These are phyloP conservation scores for Blastocladiella britannica DNA, from an alignment of 192 early-diverging fungal genomes.

Conservation along the genomic window DNA sequence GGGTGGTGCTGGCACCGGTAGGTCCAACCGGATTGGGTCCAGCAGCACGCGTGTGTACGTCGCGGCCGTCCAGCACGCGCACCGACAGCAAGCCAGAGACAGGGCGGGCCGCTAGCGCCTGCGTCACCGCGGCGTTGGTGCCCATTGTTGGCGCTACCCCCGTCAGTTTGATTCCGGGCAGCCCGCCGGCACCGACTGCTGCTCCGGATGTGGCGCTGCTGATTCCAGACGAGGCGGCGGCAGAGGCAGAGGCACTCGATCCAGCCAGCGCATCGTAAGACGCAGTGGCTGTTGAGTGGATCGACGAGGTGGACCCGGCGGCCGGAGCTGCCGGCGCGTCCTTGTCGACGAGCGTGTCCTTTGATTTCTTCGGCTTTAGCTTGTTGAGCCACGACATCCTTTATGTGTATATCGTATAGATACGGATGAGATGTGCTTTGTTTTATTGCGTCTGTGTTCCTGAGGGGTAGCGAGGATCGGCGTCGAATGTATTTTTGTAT, in stretches of 20 bases:
- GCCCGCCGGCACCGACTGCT: not conserved
- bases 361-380: not conserved
- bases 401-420: too few relatives aligned
- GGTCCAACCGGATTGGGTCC: too few relatives aligned
- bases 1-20: too few relatives aligned
- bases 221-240: not conserved
- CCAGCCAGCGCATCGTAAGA: not conserved
- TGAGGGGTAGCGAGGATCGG: too few relatives aligned
- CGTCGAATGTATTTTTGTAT: too few relatives aligned
- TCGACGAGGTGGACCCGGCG: not conserved
- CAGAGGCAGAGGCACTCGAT: not conserved
- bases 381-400: not conserved
- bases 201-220: not conserved
- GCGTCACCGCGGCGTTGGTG: not conserved
- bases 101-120: not conserved
- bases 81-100: not conserved
- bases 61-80: not conserved
- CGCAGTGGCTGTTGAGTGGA: not conserved
- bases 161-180: not conserved
- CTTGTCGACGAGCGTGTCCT: not conserved
- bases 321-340: not conserved
- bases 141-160: not conserved
- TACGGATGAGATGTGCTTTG: too few relatives aligned
- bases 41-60: not conserved
- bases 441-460: too few relatives aligned